phyloP scores from a whole-genome alignment of 805 yeast species.

The Wickerhamiella azyma region DNA sequence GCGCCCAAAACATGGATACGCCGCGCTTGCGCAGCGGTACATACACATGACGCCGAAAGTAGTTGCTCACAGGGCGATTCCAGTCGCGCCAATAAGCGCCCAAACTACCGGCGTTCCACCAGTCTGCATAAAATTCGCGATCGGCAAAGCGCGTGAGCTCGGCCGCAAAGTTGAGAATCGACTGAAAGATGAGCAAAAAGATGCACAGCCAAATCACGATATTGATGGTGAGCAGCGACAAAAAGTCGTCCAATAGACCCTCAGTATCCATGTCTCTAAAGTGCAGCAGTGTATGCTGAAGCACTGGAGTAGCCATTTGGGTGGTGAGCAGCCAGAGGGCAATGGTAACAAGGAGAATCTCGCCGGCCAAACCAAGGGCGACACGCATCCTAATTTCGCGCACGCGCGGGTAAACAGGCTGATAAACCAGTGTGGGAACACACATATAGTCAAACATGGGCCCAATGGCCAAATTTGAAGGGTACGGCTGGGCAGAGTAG shows the following conservation, averaged over 20 bases:
- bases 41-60: conserved; percentile 32
- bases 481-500: conserved; percentile 28
- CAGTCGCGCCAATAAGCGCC: conserved; percentile 36
- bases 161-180: conserved; percentile 31
- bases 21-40: conserved; percentile 29
- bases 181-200: conserved; percentile 32
- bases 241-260: conserved; percentile 25
- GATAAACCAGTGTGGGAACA: conserved; percentile 37
- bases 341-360: conserved; percentile 24
- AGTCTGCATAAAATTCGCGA: conserved; percentile 34
- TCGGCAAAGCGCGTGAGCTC: conserved; percentile 34
- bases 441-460: conserved; percentile 31
- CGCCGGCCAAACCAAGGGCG: conserved; percentile 27
- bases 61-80: conserved; percentile 34
- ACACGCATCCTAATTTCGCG: conserved; percentile 22
- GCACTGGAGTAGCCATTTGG: conserved; percentile 33
- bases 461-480: conserved; percentile 27
- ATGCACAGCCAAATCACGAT: conserved; percentile 33
- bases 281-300: conserved; percentile 25
- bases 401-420: conserved; percentile 34
- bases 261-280: conserved; percentile 19
- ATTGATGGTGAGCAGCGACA: conserved; percentile 30
- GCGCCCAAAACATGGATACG: conserved; percentile 21
- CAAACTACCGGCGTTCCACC: conserved; percentile 40
- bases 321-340: conserved; percentile 29